Evolutionary conservation across 1,139 yeast genomes (phyloP).

Genomic region (Yamadazyma diddensiae): DNA sequence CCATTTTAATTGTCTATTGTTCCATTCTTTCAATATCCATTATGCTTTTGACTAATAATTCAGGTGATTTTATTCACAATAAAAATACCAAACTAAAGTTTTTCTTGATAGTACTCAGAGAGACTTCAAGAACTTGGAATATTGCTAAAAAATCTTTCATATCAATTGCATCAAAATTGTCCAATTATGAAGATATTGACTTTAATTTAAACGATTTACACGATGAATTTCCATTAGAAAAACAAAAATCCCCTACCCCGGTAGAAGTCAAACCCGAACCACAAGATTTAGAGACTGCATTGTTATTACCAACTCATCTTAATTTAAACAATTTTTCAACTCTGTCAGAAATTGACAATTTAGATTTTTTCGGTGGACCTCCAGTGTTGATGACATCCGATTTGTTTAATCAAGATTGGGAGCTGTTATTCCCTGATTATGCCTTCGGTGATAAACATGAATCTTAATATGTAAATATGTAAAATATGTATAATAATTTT

Average conservation of each 20-base stretch:
- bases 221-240: constrained; percentile 7
- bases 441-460: constrained; percentile 13
- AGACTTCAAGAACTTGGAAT: constrained; percentile 47
- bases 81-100: constrained; percentile 30
- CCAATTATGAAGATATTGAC: constrained; percentile 13
- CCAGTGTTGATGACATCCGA: constrained; percentile 54
- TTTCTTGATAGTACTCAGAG: constrained; percentile 37
- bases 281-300: neutral
- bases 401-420: constrained; percentile 51
- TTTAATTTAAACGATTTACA: constrained; percentile 12
- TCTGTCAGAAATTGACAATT: constrained; percentile 18
- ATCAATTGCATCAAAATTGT: constrained; percentile 35
- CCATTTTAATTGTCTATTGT: constrained; percentile 48
- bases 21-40: constrained; percentile 47
- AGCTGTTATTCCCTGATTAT: constrained; percentile 45
- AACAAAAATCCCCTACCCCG: constrained; percentile 5
- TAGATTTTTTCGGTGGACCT: constrained; percentile 51
- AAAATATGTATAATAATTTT: neutral
- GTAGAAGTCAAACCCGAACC: neutral
- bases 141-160: constrained; percentile 46
- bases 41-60: constrained; percentile 34
- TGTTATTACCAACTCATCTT: constrained; percentile 3
- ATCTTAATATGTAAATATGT: too few species aligned
- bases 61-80: constrained; percentile 24
- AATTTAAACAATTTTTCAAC: constrained; percentile 2